Evolutionary conservation across 345 rosid species (phyloP), one percentile per base, ranked within the genome.

Genomic region (Arabidopsis suecica): DNA sequence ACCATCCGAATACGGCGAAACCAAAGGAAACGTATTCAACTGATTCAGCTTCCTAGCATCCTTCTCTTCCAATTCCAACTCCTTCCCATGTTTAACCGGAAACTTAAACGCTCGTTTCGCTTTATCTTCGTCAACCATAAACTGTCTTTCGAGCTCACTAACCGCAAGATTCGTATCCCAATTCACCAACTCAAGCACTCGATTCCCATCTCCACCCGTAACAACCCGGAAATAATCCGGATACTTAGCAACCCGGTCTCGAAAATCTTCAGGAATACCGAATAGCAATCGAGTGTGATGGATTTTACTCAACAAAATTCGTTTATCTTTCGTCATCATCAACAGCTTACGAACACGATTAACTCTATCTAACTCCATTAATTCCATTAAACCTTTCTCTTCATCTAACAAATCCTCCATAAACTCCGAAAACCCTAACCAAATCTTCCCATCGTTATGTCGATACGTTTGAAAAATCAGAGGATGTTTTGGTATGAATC

Each of bases 261-360:
- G 68, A 68, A 94, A 94, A 84, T 91, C 97, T 32, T 90, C 95
- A 1, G 97, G 97, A 66, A 94, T 83, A 23, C 98, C 97, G 13
- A 91, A 91, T 25, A 94, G 61, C 36, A 85, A 69, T 47, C 97
- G 78, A 18, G 88, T 83, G 68, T 94, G 98, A 69, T 91, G 83
- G 59, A 91, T 78, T 78, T 88, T 91, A 68, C 89, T 90, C 54
- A 91, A 49, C 5, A 93, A 83, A 38, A 91, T 88, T 78, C 87
- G 84, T 73, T 90, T 89, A 40, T 84, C 76, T 57, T 83, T 90
- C 0, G 93, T 83, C 88, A 93, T 93, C 98, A 93, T 93, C 59
- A 93, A 78, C 30, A 93, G 69, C 68, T 88, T 89, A 16, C 90
- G 67, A 32, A 91, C 90, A 59, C 76, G 87, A 54, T 66, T 80